Base-by-base conservation (phyloP, 108 stramenopile genomes). In the Tribonema minus region DNA sequence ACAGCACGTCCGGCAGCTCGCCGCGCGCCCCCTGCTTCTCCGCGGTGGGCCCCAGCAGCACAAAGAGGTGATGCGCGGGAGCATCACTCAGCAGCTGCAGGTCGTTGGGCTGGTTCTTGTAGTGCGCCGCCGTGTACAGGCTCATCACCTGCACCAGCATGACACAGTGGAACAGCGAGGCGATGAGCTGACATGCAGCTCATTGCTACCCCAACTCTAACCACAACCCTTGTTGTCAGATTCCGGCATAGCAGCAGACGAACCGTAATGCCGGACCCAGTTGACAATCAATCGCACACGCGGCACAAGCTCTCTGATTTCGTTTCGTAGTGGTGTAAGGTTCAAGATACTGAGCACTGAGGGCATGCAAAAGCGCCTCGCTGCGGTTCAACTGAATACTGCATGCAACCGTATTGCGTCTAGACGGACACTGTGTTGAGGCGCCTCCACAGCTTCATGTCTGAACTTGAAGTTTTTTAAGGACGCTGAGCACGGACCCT, bases 101-200 rank as follows among this genome's bases (percentile, higher is more conserved):
- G 84, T 99, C 98, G 76, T 98, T 98, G 31, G 98, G 98, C 26
- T 93, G 88, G 85, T 98, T 99, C 79, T 97, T 98, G 92, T 99
- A 99, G 87, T 99, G 98, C 1, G 96, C 95, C 64, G 94, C 91
- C 29, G 96, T 95, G 81, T 96, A 97, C 2, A 99, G 92, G 9
- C 93, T 90, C 96, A 95, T 94, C 23, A 98, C 74, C 72, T 96
- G 93, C 46, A 54, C 15, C 15, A 15, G 20, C 46, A 54, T 54
- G 46, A 54, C 15, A 15, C 15, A 54, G 46, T 54, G 46, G 15
- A 54, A 54, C 46, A 54, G 46, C 46, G 15, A 54, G 20, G 9
- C 9, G 15, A 54, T 54, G 9, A 54, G 46, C 9, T 54, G 46
- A 9, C n/a, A n/a, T n/a, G n/a, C n/a, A n/a, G n/a, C n/a, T n/a